Base-by-base conservation (phyloP, 768 basidiomycete species). In the Leccinum arenicola region DNA sequence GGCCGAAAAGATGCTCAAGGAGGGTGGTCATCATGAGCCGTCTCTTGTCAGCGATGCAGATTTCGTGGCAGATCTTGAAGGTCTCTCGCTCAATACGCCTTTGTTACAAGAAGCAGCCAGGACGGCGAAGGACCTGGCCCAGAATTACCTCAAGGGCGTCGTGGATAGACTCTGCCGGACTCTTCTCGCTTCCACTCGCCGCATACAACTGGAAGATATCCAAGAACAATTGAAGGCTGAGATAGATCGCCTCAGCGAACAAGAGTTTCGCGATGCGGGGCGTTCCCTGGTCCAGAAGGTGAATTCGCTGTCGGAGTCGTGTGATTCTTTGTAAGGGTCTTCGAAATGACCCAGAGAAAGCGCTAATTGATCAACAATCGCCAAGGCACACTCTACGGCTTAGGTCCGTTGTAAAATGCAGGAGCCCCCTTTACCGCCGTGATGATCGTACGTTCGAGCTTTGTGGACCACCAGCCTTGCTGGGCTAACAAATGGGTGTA, bases 1-100 rank as follows among this genome's bases (percentile, higher is more conserved):
- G 6, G 68, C 66, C 3, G 68, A 70, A 0, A 60, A 51, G 48
- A 51, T 71, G 61, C 54, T 70, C 4, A 70, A 48, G 58, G 70
- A 70, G 2, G 66, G 68, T 11, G 19, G 49, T 33, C 31, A 31
- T 31, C 63, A 58, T 1, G 66, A 70, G 27, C 12, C 59, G 19
- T 64, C 66, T 40, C 70, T 65, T 21, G 40, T 68, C 3, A 58
- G 3, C 27, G 70, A 70, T 45, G 48, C 59, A 2, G 63, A 67
- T 23, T 70, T 72, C 45, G 36, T 70, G 15, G 33, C 64, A 4
- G 67, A 71, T 50, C 64, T 70, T 11, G 68, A 68, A 23, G 21
- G 35, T 17, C 48, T 64, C 36, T 61, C 29, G 1, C 43, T 35
- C 3, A 59, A 61, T 29, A 52, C 54, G n/a, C 66, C 69, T 12